Conservation (phyloP, 2,329 filamentous ascomycete species). For the Epichloe amarillans region DNA sequence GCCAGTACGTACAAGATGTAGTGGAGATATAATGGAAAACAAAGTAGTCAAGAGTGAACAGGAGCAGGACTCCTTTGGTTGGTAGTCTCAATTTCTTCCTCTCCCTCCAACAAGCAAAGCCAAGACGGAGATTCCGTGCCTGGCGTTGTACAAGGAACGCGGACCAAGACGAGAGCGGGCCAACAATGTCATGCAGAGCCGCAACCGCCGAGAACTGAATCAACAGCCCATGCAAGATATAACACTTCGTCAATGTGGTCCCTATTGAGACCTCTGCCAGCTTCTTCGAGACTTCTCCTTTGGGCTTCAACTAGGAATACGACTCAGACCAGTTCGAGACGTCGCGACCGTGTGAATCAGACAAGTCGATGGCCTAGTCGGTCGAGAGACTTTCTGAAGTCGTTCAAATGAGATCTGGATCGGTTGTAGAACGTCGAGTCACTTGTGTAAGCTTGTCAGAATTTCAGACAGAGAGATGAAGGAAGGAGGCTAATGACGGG, state of each 20-base stretch:
- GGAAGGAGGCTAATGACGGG: background rate
- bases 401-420: background rate
- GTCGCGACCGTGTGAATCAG: background rate
- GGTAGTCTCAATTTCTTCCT: conserved; percentile 4
- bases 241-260: conserved; percentile 1
- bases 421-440: background rate
- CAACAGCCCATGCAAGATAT: conserved; percentile 2
- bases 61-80: conserved; percentile 2
- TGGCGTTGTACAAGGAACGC: conserved; percentile 5
- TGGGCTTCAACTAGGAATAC: background rate
- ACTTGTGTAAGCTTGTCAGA: background rate
- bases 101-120: conserved; percentile 5
- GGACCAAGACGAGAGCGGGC: conserved; percentile 1
- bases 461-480: background rate
- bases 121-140: conserved; percentile 1
- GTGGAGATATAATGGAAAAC: conserved; percentile 2
- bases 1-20: conserved; percentile 39
- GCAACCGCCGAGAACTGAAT: background rate
- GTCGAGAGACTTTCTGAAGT: too few species aligned
- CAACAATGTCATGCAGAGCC: background rate
- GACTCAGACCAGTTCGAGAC: background rate
- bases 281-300: background rate
- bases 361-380: background rate
- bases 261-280: background rate
- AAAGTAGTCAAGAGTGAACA: conserved; percentile 3